phyloP scores from a whole-genome alignment of 768 basidiomycete species.

The Lactarius indigo region DNA sequence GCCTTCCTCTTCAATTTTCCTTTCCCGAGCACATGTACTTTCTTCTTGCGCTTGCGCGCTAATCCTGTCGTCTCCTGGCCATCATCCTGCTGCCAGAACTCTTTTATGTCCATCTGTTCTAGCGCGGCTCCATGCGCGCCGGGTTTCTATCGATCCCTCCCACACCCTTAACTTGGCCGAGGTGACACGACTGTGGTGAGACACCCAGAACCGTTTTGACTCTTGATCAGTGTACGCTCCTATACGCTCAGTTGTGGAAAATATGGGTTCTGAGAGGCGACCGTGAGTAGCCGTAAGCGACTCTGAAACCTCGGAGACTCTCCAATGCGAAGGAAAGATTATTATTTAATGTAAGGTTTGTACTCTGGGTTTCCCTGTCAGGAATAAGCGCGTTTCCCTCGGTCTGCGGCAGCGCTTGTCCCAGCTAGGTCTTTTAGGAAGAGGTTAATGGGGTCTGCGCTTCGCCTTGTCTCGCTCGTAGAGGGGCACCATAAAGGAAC shows the following conservation, averaged over 20 bases:
- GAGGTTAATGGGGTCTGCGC: not conserved
- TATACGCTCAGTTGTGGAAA: constrained; percentile 6
- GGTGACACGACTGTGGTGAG: constrained; percentile 2
- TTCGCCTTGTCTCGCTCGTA: not conserved
- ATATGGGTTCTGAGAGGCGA: constrained; percentile 13
- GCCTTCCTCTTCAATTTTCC: constrained; percentile 7
- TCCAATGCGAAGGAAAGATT: not conserved
- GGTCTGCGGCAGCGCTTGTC: constrained; percentile 9
- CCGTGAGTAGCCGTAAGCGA: constrained; percentile 6
- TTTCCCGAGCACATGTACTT: constrained; percentile 20
- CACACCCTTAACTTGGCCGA: not conserved
- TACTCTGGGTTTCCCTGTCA: not conserved
- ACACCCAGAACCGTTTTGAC: not conserved
- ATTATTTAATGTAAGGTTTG: not conserved
- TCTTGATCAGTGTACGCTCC: not conserved
- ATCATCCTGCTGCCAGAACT: constrained; percentile 3
- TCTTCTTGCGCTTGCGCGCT: constrained; percentile 21
- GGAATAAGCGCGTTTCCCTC: not conserved
- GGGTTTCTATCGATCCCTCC: constrained; percentile 1
- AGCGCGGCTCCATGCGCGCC: constrained; percentile 3
- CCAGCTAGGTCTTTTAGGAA: not conserved
- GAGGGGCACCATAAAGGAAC: not conserved
- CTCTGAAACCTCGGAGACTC: not conserved
- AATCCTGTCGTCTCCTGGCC: constrained; percentile 12
- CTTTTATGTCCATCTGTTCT: constrained; percentile 9